Conservation (phyloP, 73 alveolate genomes). For the Tetrahymena thermophila region DNA sequence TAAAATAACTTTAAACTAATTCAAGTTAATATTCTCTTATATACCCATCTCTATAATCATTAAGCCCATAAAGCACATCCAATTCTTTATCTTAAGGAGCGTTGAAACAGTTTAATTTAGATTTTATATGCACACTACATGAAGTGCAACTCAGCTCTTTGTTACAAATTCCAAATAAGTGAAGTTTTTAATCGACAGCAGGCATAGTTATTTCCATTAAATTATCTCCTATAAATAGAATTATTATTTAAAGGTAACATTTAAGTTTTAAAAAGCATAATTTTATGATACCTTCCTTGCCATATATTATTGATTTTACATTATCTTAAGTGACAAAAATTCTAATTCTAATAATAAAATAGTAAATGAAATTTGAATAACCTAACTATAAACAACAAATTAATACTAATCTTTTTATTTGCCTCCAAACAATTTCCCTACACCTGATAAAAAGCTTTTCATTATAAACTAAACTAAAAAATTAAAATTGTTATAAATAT, state of each 20-base stretch:
- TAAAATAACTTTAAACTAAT: not conserved
- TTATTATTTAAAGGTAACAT: not conserved
- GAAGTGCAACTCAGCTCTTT: not conserved
- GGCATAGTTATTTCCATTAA: not conserved
- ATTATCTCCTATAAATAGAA: not conserved
- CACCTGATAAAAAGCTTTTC: not conserved
- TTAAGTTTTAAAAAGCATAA: not conserved
- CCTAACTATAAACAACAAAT: not conserved
- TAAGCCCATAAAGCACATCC: not conserved
- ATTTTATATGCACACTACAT: not conserved
- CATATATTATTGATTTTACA: not conserved
- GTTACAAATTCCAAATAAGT: not conserved
- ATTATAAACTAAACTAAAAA: not conserved
- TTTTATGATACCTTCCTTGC: not conserved
- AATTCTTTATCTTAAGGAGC: not conserved
- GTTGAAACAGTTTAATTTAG: not conserved
- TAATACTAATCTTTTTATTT: not conserved
- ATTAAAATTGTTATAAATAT: not conserved
- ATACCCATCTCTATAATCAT: not conserved
- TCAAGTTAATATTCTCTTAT: not conserved
- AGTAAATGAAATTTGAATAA: not conserved
- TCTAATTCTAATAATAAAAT: not conserved
- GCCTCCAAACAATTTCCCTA: not conserved
- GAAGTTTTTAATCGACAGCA: not conserved
- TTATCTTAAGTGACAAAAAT: not conserved